Evolutionary conservation across 2,329 filamentous ascomycete species (phyloP).

Genomic region (Botrytis galanthina): DNA sequence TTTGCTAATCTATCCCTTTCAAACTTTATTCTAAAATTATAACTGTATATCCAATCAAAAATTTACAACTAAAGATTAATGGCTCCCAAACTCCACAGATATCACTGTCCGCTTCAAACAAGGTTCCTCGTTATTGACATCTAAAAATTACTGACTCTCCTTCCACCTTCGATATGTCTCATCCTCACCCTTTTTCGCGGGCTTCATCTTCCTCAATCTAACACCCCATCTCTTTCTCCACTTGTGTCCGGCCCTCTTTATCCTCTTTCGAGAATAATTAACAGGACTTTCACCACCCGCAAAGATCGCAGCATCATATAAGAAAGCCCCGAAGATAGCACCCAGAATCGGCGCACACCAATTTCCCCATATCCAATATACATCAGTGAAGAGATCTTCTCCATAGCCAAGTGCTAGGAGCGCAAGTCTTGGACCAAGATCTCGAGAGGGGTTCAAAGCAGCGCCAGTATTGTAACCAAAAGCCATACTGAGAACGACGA

Average conservation of each 20-base stretch:
- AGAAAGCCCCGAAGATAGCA: conserved; percentile 45
- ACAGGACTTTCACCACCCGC: conserved; percentile 50
- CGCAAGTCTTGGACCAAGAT: conserved; percentile 50
- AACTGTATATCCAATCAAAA: neutral
- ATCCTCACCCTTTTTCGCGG: neutral
- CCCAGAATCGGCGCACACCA: conserved; percentile 43
- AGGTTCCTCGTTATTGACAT: neutral
- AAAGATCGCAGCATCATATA: conserved; percentile 53
- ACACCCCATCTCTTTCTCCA: conserved; percentile 39
- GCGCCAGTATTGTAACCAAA: conserved; percentile 49
- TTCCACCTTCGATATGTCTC: conserved; percentile 6
- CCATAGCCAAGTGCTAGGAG: conserved; percentile 47
- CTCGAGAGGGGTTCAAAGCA: conserved; percentile 49
- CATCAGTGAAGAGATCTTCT: conserved; percentile 42
- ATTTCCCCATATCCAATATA: conserved; percentile 45
- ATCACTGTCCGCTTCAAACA: neutral
- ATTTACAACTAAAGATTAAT: neutral
- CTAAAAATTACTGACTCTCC: neutral
- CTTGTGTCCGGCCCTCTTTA: conserved; percentile 45
- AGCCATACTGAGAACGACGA: conserved; percentile 40
- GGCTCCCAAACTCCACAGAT: neutral
- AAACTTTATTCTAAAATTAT: neutral
- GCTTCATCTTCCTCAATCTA: conserved; percentile 23
- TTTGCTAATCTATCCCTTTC: neutral
- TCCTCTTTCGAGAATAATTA: conserved; percentile 48